Evolutionary conservation across 2,329 filamentous ascomycete species (phyloP), one percentile per base, ranked within the genome.

Genomic region (Dryadomyces sulphureus): DNA sequence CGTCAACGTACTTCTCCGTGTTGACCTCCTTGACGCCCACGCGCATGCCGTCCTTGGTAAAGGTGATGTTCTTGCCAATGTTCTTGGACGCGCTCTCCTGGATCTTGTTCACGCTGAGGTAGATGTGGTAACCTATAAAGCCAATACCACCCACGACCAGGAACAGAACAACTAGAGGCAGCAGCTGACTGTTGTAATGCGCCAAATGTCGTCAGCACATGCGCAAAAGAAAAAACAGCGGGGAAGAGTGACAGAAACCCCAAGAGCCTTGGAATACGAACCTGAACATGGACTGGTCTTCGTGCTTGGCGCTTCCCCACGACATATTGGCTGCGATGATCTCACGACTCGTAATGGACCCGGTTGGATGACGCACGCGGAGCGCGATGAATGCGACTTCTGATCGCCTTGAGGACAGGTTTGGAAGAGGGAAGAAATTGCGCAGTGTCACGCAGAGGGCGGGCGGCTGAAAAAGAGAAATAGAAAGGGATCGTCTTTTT

Each of bases 1-100:
- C 70, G 55, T 88, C 84, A 55, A 84, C 75, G 58, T 86, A 85
- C 41, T 73, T 75, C 64, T 88, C 84, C 45, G 74, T 72, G 53
- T 72, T 70, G 43, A 82, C 62, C 50, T 85, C 70, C 63, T 80
- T 82, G 50, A 89, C 73, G 42, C 79, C 79, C 39, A 89, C 81
- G 49, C 75, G 74, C 50, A 84, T 64, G 46, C 84, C 84, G 47
- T 87, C 83, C 59, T 84, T 85, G 35, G 79, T 81, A 62, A 87
- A 83, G 36, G 77, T 68, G 47, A 89, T 74, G 59, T 88, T 82
- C 66, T 82, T 84, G 60, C 80, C 77, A 75, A 88, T 83, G 57
- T 77, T 77, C 62, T 81, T 70, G 42, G 72, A 74, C 41, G 82
- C 81, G 48, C 74, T 70, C 49, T 75, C 67, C 50, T 75, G 72